These are phyloP conservation scores for Oxytropis ochrocephala DNA, from an alignment of 306 rosid species.

Conservation along the genomic window DNA sequence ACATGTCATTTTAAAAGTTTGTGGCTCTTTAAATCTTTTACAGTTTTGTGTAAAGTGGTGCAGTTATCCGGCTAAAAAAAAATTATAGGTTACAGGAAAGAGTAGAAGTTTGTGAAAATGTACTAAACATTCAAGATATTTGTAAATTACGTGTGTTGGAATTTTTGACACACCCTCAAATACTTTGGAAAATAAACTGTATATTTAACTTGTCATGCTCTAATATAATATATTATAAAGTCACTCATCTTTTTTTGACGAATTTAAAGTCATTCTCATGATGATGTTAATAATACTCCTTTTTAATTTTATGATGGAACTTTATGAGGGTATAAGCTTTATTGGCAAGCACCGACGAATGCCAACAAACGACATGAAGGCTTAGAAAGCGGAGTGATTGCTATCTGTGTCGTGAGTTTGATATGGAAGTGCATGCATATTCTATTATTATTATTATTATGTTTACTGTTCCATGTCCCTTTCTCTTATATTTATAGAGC, in stretches of 20 bases:
- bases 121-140: slow-evolving; percentile 14
- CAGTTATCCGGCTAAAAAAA: neutral
- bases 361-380: neutral
- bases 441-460: neutral
- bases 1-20: slow-evolving; percentile 50
- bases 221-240: slow-evolving; percentile 19
- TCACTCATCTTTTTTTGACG: too few relatives aligned
- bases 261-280: neutral
- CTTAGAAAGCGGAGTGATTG: neutral
- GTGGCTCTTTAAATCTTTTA: neutral
- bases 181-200: slow-evolving; percentile 34
- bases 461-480: neutral
- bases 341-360: slow-evolving; percentile 20
- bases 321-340: slow-evolving; percentile 2
- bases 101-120: slow-evolving; percentile 22
- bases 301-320: neutral
- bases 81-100: slow-evolving; percentile 21
- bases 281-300: neutral
- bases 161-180: slow-evolving; percentile 27
- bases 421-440: neutral
- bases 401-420: neutral
- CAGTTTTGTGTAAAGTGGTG: slow-evolving; percentile 41
- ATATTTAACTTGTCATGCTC: slow-evolving; percentile 29
- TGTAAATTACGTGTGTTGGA: slow-evolving; percentile 43
- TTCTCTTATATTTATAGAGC: neutral